Evolutionary conservation across 169 alveolate species (phyloP).

Genomic region (Neospora caninum): DNA sequence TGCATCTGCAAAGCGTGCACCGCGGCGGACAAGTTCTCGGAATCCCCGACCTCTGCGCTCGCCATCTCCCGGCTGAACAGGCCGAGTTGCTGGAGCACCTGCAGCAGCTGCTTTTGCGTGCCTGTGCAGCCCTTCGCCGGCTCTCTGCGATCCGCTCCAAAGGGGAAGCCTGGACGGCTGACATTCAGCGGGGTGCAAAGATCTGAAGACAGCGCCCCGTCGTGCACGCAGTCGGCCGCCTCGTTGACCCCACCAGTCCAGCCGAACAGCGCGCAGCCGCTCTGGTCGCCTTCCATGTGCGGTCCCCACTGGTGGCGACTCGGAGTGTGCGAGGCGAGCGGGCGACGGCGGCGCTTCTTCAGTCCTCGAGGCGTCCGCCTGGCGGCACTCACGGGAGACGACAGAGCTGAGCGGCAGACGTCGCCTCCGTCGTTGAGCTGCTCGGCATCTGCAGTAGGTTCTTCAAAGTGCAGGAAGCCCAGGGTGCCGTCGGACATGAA

Average conservation of each 20-base stretch:
- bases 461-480: background rate
- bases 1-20: background rate
- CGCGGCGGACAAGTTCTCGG: background rate
- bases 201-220: background rate
- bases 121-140: background rate
- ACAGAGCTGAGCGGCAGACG: background rate
- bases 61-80: background rate
- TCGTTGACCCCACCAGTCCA: background rate
- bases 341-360: background rate
- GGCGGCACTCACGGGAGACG: background rate
- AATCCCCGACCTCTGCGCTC: background rate
- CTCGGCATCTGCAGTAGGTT: background rate
- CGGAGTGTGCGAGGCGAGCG: background rate
- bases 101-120: background rate
- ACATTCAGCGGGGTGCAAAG: too few relatives aligned
- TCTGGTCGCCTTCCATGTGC: background rate
- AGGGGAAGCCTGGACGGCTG: too few relatives aligned
- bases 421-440: background rate
- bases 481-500: background rate
- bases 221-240: background rate
- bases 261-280: background rate
- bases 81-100: slow-evolving; percentile 7
- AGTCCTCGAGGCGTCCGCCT: too few relatives aligned
- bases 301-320: background rate
- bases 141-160: background rate